phyloP scores from a whole-genome alignment of 1,284 basidiomycete species.

The Apiotrichum akiyoshidainum region DNA sequence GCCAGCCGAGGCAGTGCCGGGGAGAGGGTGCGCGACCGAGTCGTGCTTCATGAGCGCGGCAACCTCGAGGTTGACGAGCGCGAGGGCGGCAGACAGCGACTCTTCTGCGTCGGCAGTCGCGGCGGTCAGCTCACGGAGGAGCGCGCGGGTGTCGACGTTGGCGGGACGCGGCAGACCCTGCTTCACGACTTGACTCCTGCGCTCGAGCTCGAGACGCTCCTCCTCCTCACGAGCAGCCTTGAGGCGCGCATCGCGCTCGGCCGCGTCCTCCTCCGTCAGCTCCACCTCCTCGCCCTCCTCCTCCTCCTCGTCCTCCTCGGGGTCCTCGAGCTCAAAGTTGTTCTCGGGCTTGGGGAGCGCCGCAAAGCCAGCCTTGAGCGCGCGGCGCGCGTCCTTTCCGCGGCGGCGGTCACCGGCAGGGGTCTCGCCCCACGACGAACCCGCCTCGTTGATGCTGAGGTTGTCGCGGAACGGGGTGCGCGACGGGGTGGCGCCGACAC shows the following conservation, averaged over 20 bases:
- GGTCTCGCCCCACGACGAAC: slow-evolving; percentile 62
- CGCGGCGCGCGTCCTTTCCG: slow-evolving; percentile 63
- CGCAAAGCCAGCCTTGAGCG: slow-evolving; percentile 76
- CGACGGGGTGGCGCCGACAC: slow-evolving; percentile 67
- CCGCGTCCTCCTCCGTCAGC: slow-evolving; percentile 76
- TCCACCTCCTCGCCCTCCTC: slow-evolving; percentile 51
- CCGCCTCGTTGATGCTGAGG: slow-evolving; percentile 78
- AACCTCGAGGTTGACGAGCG: slow-evolving; percentile 75
- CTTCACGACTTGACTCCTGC: slow-evolving; percentile 79
- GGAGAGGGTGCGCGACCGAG: slow-evolving; percentile 79
- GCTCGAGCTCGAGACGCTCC: slow-evolving; percentile 69
- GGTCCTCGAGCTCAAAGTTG: slow-evolving; percentile 92
- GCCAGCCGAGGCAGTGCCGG: slow-evolving; percentile 75
- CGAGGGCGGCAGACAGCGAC: slow-evolving; percentile 58
- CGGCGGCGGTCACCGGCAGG: slow-evolving; percentile 70
- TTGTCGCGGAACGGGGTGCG: slow-evolving; percentile 90
- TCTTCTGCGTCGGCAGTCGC: slow-evolving; percentile 56
- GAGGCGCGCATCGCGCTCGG: slow-evolving; percentile 80
- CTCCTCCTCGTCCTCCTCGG: slow-evolving; percentile 63
- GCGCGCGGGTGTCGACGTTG: slow-evolving; percentile 67
- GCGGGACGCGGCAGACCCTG: slow-evolving; percentile 79
- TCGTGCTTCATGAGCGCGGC: slow-evolving; percentile 81
- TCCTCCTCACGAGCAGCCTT: slow-evolving; percentile 70
- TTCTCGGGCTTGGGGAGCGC: slow-evolving; percentile 90
- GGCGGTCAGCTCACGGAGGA: slow-evolving; percentile 53